Evolutionary conservation across 1,284 basidiomycete species (phyloP), one percentile per base, ranked within the genome.

Genomic region (Apiotrichum brassicae): DNA sequence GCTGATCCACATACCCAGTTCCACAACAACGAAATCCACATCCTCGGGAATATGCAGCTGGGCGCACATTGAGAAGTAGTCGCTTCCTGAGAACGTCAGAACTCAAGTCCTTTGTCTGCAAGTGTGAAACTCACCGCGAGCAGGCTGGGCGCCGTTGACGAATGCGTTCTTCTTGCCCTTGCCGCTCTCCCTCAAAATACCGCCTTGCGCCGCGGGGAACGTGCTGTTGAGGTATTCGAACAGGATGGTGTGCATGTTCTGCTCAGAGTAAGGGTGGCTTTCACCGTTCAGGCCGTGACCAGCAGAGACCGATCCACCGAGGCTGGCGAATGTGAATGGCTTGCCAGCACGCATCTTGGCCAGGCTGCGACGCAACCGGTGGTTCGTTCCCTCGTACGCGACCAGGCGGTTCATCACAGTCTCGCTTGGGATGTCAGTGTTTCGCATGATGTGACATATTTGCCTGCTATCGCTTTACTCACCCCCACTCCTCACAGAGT

Each of bases 151-250:
- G 20, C 65, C 65, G 45, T 64, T 68, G 25, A 61, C 36, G 24
- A 60, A 60, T 16, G 46, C 51, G 37, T 68, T 64, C 6, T 12
- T 12, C 24, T 25, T n/a, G 3, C 14, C 23, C 12, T 51, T 51
- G 14, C 49, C 34, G 22, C 25, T 47, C 45, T 47, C 57, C 23
- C 23, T 45, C 6, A 20, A 2, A n/a, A 28, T 12, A 2, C 4
- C 7, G 8, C 7, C n/a, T 1, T n/a, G 16, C 13, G 12, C n/a
- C 13, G 32, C 51, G 6, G 68, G 70, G 51, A 66, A 72, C 2
- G 58, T 53, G 9, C 14, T 32, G 50, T 69, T 58, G 30, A 72
- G 56, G 40, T 66, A 59, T 16, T 65, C 57, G 43, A 70, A 72
- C 11, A 71, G 46, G n/a, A 60, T 57, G 3, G 56, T 36, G 53